Conservation (phyloP, 1,284 basidiomycete genomes). For the Polyporus tsugae region DNA sequence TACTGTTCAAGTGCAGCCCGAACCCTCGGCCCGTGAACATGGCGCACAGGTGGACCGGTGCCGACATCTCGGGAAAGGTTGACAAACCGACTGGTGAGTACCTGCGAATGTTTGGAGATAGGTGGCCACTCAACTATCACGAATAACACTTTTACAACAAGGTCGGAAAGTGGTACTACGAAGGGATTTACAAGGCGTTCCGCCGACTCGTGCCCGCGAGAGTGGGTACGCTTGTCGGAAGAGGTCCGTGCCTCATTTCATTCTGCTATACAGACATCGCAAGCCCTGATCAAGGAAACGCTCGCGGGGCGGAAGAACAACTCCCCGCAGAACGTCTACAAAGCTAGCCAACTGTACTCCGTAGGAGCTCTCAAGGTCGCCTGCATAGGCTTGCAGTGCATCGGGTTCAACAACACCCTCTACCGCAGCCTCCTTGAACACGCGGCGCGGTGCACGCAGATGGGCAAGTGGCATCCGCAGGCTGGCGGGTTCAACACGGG, state of each 20-base stretch:
- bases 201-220: constrained; percentile 65
- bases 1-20: constrained; percentile 76
- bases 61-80: constrained; percentile 66
- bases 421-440: constrained; percentile 73
- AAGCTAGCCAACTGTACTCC: constrained; percentile 72
- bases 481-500: constrained; percentile 11
- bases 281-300: constrained; percentile 73
- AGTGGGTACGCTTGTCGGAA: constrained; percentile 69
- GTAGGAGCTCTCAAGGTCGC: constrained; percentile 75
- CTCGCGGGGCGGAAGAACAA: constrained; percentile 73
- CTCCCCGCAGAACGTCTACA: constrained; percentile 80
- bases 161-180: constrained; percentile 82
- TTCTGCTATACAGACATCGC: constrained; percentile 56
- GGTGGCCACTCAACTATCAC: not conserved
- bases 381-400: constrained; percentile 76
- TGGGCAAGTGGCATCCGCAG: constrained; percentile 40
- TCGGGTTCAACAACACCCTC: constrained; percentile 69
- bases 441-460: constrained; percentile 56
- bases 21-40: constrained; percentile 71
- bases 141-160: constrained; percentile 81
- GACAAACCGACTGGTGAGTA: constrained; percentile 64
- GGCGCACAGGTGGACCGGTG: constrained; percentile 72
- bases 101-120: not conserved
- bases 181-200: constrained; percentile 75
- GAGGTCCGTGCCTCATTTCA: constrained; percentile 65